These are phyloP conservation scores for Pachysandra terminalis DNA, from an alignment of 164 flowering plant species.

Conservation along the genomic window DNA sequence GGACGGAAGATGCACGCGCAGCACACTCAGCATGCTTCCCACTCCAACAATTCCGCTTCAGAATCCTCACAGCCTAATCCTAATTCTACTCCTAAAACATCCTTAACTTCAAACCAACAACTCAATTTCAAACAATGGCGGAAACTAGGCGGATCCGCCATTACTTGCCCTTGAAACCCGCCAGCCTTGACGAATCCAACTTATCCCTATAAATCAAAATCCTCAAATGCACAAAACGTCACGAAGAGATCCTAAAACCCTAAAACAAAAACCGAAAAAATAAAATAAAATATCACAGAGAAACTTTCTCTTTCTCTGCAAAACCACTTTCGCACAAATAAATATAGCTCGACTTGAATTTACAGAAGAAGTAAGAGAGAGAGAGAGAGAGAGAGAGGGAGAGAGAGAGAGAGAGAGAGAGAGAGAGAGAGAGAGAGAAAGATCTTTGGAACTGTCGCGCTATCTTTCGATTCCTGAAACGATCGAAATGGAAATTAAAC, in stretches of 20 bases:
- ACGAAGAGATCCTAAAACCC: neutral
- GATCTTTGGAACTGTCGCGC: neutral
- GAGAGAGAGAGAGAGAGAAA: too few species aligned
- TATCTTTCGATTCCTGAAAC: neutral
- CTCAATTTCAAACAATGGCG: slow-evolving; percentile 28
- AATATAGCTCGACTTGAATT: neutral
- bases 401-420: too few species aligned
- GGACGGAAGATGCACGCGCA: slow-evolving; percentile 92
- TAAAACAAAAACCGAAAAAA: neutral
- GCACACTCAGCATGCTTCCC: slow-evolving; percentile 92
- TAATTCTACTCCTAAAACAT: slow-evolving; percentile 10
- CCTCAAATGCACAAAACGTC: neutral
- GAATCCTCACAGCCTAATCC: slow-evolving; percentile 22
- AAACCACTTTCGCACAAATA: neutral
- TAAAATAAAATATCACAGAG: too few species aligned
- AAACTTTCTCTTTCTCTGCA: neutral
- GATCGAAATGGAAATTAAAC: neutral
- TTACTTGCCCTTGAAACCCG: slow-evolving; percentile 53
- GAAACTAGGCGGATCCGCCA: slow-evolving; percentile 92
- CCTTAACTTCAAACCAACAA: slow-evolving; percentile 3
- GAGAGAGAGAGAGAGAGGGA: neutral
- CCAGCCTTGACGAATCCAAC: slow-evolving; percentile 59
- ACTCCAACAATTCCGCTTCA: slow-evolving; percentile 13
- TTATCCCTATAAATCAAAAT: slow-evolving; percentile 20
- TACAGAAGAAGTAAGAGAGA: neutral